Base-by-base conservation (phyloP, 495 filamentous ascomycete species). In the Aspergillus baeticus region DNA sequence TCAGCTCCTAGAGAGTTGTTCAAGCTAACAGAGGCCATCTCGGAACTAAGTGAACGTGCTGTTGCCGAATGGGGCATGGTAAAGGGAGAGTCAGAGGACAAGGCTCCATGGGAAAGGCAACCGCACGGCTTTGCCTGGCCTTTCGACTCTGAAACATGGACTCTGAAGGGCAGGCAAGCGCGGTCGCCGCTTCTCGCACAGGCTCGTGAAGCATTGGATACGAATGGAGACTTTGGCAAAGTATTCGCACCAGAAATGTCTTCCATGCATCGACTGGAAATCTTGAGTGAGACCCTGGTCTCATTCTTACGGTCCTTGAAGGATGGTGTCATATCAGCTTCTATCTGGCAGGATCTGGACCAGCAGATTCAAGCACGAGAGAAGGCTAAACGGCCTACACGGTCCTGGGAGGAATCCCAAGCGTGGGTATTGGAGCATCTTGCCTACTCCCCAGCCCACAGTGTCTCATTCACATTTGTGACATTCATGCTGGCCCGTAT, bases 1-100 rank as follows among this genome's bases (percentile, higher is more conserved):
- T 89, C 86, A 33, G 87, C 89, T 10, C 92, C 94, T 1, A 81
- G 86, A 35, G 92, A 96, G 62, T 80, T 97, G 31, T 95, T 96
- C 71, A 84, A 84, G 63, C 81, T 98, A 59, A 97, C 91, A 10
- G 88, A 95, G 62, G 82, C 86, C 2, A 80, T 96, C 60, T 91
- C 93, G 60, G 79, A 80, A 43, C 74, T 96, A 39, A 79, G 80
- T 3, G 88, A 92, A 56, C 82, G 90, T 10, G 84, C 81, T 4
- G 67, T 91, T 22, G 93, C 92, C 5, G 93, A 96, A 61, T 88
- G 87, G 77, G 83, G 85, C 55, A 96, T 96, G 90, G 81, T 83
- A 2, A 82, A 83, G 51, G 76, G 81, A 8, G 76, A 75, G 10
- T 58, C 64, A 5, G 68, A 70, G 6, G 68, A 72, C 22, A 66